phyloP scores from a whole-genome alignment of 1,284 basidiomycete species.

The Cutaneotrichosporon arboriforme region DNA sequence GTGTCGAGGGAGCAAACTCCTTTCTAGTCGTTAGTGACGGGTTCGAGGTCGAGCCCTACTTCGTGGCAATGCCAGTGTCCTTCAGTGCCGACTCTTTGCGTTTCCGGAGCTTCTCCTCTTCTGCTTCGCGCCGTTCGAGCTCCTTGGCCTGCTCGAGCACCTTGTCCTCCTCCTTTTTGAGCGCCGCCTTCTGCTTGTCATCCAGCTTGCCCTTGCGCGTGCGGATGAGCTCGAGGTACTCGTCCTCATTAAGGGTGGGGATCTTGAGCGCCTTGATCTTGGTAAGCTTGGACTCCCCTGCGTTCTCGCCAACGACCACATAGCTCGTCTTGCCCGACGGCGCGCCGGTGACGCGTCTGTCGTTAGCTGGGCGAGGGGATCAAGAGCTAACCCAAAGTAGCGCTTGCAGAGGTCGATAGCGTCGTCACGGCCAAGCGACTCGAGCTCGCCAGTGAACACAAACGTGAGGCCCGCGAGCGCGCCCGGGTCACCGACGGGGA shows the following conservation, averaged over 20 bases:
- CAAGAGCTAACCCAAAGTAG: conserved; percentile 72
- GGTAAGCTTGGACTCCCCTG: conserved; percentile 79
- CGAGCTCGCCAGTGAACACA: conserved; percentile 92
- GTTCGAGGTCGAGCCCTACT: conserved; percentile 25
- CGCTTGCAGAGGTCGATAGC: conserved; percentile 83
- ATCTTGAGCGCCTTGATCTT: conserved; percentile 76
- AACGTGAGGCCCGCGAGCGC: conserved; percentile 82
- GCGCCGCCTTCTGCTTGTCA: conserved; percentile 57
- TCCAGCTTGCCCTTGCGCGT: conserved; percentile 59
- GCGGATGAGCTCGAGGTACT: conserved; percentile 74
- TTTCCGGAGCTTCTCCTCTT: conserved; percentile 60
- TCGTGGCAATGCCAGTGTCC: conserved; percentile 38
- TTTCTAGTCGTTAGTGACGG: conserved; percentile 36
- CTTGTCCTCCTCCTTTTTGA: conserved; percentile 65
- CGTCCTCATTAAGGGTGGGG: conserved; percentile 76
- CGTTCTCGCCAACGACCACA: conserved; percentile 81
- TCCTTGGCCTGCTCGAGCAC: conserved; percentile 60
- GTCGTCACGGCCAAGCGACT: conserved; percentile 81
- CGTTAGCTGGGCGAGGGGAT: not conserved
- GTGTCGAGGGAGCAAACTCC: conserved; percentile 50
- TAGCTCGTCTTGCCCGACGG: conserved; percentile 88
- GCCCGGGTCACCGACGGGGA: conserved; percentile 72
- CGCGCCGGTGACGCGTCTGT: conserved; percentile 73
- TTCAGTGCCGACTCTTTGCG: conserved; percentile 54
- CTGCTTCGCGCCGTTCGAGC: conserved; percentile 61